Conservation (phyloP, 2,329 filamentous ascomycete genomes). For the Alternaria sp. region DNA sequence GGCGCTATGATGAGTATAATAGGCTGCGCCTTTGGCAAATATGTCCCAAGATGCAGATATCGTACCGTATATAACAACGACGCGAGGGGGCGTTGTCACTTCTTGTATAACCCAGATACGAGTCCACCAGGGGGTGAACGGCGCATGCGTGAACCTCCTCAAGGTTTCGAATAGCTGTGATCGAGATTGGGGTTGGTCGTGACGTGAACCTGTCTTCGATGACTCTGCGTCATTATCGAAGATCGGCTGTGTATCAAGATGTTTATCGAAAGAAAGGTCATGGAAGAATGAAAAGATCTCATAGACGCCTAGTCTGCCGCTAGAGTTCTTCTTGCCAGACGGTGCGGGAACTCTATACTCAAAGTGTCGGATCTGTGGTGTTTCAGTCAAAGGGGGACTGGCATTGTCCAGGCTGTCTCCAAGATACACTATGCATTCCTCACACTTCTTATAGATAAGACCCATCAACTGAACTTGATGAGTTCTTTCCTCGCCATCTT, state of each 20-base stretch:
- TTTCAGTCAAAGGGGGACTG: background rate
- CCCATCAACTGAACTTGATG: slow-evolving; percentile 27
- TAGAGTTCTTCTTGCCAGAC: background rate
- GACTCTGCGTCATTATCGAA: background rate
- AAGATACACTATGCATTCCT: slow-evolving; percentile 18
- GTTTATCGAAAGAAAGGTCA: background rate
- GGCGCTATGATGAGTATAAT: background rate
- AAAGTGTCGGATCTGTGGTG: background rate
- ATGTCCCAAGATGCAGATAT: background rate
- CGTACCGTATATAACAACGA: slow-evolving; percentile 2
- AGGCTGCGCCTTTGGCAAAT: background rate
- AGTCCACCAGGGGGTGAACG: slow-evolving; percentile 22
- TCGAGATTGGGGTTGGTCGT: background rate
- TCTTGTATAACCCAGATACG: slow-evolving; percentile 29
- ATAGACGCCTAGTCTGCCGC: background rate
- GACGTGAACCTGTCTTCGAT: background rate
- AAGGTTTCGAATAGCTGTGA: slow-evolving; percentile 7
- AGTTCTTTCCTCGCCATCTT: slow-evolving; percentile 15
- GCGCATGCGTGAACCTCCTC: slow-evolving; percentile 20
- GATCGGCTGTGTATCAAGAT: background rate
- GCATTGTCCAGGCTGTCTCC: slow-evolving; percentile 4
- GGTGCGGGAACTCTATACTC: fast-evolving
- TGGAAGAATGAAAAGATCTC: background rate
- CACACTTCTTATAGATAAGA: slow-evolving; percentile 17
- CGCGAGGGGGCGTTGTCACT: slow-evolving; percentile 9